Conservation (phyloP, 139 green algal species). For the Mesotaenium endlicherianum region DNA sequence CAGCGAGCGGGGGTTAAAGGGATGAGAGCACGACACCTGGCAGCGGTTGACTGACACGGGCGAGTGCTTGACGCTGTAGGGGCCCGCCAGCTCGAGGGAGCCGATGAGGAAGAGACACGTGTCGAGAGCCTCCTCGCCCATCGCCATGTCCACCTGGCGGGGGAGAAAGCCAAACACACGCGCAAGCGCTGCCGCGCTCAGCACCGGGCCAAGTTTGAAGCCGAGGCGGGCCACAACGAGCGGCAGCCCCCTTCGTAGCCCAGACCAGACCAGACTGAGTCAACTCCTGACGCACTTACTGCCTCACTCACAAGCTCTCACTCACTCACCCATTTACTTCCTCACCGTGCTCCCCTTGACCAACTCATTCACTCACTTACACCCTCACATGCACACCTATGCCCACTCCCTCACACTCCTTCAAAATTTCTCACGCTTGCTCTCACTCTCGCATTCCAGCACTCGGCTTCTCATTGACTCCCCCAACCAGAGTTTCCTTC, state of each 20-base stretch:
- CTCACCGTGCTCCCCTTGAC: not conserved
- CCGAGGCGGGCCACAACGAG: too few species aligned
- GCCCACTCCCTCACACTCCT: not conserved
- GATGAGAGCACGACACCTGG: not conserved
- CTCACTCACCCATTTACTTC: not conserved
- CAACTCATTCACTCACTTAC: not conserved
- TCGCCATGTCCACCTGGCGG: constrained; percentile 11
- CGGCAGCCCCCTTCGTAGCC: not conserved
- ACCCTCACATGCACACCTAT: not conserved
- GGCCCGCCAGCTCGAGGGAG: constrained; percentile 5
- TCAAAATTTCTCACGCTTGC: not conserved
- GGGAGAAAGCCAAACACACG: not conserved
- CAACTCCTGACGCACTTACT: not conserved
- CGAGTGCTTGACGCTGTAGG: constrained; percentile 27
- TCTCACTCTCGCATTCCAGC: not conserved
- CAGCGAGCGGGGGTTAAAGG: too few species aligned
- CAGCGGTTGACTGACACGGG: constrained; percentile 19
- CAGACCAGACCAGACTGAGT: not conserved
- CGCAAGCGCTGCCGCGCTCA: not conserved
- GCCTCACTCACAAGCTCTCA: not conserved
- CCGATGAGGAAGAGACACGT: constrained; percentile 31
- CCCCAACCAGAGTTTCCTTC: too few species aligned
- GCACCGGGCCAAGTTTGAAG: too few species aligned
- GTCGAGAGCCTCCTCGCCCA: constrained; percentile 17
- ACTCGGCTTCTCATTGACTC: too few species aligned